Evolutionary conservation across 768 basidiomycete genomes (phyloP), one percentile per base, ranked within the genome.

Genomic region (Tylopilus subfusipes): DNA sequence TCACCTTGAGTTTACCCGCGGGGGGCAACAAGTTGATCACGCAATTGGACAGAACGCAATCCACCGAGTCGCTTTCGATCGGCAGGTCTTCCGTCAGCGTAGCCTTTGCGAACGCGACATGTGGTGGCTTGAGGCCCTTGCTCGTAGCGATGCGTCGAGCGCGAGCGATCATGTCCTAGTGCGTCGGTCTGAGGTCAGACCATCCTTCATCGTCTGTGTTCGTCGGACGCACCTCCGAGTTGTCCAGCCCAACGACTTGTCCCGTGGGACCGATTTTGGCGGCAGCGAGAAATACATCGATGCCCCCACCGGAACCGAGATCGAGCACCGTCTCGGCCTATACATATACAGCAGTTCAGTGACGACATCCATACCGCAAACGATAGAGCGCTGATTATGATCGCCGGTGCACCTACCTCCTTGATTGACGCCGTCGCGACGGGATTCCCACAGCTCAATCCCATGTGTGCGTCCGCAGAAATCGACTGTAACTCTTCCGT

Each of bases 11-110:
- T 58, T 80, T 83, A 3, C 74, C 77, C 13, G 69, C 63, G 0
- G 50, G 50, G 0, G 81, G 76, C 7, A 83, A 58, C 2, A 81
- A 63, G 59, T 83, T 82, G 62, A 83, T 65, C 4, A 82, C 80
- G 50, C 82, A 83, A 62, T 82, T 85, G 7, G 82, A 82, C 7
- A 83, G 57, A 16, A 85, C 68, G 53, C 80, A 83, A 56, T 85
- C 80, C 18, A 83, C 72, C 0, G 80, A 73, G 49, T 71, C 64
- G 5, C 77, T 72, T 39, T 68, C 64, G 50, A 84, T 74, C 1
- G 82, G 84, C 2, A 83, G 67, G 8, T 75, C 62, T 21, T 77
- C 73, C 0, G 74, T 72, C 24, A 81, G 63, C 2, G 67, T 60
- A 0, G 75, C 69, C 22, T 79, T 69, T 4, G 81, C 73, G 57